These are phyloP conservation scores for Colletotrichum liaoningense DNA, from an alignment of 2,329 filamentous ascomycete genomes.

Conservation along the genomic window DNA sequence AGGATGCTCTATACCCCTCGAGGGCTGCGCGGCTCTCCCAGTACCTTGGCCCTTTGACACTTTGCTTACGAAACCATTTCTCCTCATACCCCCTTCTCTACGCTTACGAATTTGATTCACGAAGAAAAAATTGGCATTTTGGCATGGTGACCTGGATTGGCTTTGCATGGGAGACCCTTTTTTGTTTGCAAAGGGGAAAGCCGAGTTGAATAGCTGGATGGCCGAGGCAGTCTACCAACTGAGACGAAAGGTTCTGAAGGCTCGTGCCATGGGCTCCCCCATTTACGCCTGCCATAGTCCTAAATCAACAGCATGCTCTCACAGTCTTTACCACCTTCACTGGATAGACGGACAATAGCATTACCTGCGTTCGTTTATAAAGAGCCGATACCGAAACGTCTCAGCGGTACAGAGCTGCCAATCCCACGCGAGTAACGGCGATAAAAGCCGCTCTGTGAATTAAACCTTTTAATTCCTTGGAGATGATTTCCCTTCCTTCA, in stretches of 20 bases:
- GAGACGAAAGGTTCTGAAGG: conserved; percentile 15
- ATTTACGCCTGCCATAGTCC: conserved; percentile 31
- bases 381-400: background rate
- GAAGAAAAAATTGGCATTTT: conserved; percentile 29
- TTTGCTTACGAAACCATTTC: conserved; percentile 29
- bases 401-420: background rate
- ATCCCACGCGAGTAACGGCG: background rate
- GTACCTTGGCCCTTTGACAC: conserved; percentile 19
- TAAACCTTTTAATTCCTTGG: too few relatives aligned
- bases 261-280: conserved; percentile 15
- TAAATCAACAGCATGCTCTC: conserved; percentile 27
- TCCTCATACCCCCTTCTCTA: conserved; percentile 33
- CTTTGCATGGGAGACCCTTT: conserved; percentile 21
- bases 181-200: background rate
- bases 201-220: conserved; percentile 9
- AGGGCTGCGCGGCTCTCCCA: conserved; percentile 6
- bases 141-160: conserved; percentile 27
- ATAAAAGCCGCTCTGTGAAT: background rate
- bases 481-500: background rate
- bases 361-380: conserved; percentile 5
- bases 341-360: conserved; percentile 29
- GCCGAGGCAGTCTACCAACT: conserved; percentile 7
- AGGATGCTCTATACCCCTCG: conserved; percentile 10
- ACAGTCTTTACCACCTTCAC: conserved; percentile 29
- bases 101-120: conserved; percentile 30